Percentiles rank a stretch among this genome's conserved stretches.
Evolutionary conservation across 345 rosid species (phyloP).

Genomic region (Xanthoceras sorbifolium): DNA sequence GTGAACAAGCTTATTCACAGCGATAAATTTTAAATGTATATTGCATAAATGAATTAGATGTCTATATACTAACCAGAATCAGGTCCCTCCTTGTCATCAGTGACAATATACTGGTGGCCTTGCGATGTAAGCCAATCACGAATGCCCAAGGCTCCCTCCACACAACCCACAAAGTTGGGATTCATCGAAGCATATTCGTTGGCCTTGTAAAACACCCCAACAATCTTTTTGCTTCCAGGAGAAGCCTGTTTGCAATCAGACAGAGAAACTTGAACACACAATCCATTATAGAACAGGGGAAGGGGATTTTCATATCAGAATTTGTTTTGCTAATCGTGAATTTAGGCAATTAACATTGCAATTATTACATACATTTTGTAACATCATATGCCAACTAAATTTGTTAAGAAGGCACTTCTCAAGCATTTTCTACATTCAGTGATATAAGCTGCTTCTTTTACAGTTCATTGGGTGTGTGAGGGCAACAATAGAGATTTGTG

Average conservation of each 20-base stretch:
- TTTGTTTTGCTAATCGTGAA: background rate
- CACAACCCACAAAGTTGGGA: constrained; percentile 80
- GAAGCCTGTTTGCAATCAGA: constrained; percentile 51
- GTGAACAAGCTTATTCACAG: background rate
- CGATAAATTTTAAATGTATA: background rate
- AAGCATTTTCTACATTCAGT: no score
- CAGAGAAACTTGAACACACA: background rate
- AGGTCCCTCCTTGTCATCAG: constrained; percentile 93
- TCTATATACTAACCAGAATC: constrained; percentile 49
- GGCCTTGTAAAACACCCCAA: constrained; percentile 97
- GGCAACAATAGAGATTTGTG: no score
- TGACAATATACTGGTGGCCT: constrained; percentile 86
- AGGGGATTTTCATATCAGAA: background rate
- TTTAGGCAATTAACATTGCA: background rate
- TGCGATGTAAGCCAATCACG: constrained; percentile 77
- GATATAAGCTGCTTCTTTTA: no score
- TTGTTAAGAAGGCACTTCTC: no score
- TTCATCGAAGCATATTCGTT: constrained; percentile 69
- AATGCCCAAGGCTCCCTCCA: constrained; percentile 76
- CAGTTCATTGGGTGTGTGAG: no score
- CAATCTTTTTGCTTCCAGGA: constrained; percentile 81
- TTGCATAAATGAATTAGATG: background rate
- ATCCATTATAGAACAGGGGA: background rate
- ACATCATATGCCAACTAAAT: background rate
- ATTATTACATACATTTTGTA: background rate